Base-by-base conservation (phyloP, 257 asterid species). In the Gardenia jasminoides region DNA sequence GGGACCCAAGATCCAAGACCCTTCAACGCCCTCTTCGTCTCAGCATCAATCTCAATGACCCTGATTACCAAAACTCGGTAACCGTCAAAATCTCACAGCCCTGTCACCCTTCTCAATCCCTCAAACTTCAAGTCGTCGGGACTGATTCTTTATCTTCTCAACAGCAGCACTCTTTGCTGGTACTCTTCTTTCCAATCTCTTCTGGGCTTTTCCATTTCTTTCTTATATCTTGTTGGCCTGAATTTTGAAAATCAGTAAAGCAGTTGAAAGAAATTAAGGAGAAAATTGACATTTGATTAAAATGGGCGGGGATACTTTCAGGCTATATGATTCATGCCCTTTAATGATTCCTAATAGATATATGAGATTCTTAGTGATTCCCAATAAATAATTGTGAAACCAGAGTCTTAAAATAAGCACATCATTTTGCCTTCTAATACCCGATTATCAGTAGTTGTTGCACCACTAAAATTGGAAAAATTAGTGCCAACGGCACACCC, bases 1-100 rank as follows among this genome's bases (percentile, higher is more conserved):
- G 98, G 97, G 95, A 92, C 85, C 79, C 95, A 44, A 88, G 68
- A 50, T 85, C 94, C 82, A 88, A 92, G 84, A 91, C 96, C 84
- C 88, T 93, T 76, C 83, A 41, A 67, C 96, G 98, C 47, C 92
- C 97, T 52, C 86, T 92, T 13, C 96, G 91, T 84, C 97, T 92
- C 66, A 72, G 84, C 87, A 84, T 82, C 80, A 84, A 75, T 28
- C 67, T 30, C 20, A 64, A 73, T 26, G 74, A 83, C 46, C 82
- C 81, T 67, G 88, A 79, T 13, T 83, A 83, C 66, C 87, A 85
- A 56, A 74, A 74, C 68, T 88, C 95, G 28, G 71, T 83, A 72
- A 61, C 76, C 70, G 91, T 93, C 83, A 84, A 79, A 79, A 78
- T 92, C 41, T 88, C 90, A 33, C 96, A 93, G 72, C 86, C 93